phyloP scores from a whole-genome alignment of 495 filamentous ascomycete species.

The Neurospora sp. region DNA sequence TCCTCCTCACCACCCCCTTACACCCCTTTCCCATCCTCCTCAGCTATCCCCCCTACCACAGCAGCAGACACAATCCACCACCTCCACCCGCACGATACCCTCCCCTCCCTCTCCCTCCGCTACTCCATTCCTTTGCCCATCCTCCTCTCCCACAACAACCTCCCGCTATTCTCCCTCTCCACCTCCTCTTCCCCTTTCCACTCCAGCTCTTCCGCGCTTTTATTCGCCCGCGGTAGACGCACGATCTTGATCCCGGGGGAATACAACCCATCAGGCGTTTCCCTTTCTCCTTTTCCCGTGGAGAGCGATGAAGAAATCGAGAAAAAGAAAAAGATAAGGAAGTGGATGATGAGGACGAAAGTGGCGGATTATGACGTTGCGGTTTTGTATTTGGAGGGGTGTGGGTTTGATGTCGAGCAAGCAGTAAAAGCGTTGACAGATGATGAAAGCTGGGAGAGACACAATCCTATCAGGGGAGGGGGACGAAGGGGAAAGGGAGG shows the following conservation, averaged over 20 bases:
- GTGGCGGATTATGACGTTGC: conserved; percentile 66
- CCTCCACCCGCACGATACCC: conserved; percentile 49
- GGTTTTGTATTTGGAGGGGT: conserved; percentile 56
- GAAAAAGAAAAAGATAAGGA: conserved; percentile 52
- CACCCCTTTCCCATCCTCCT: conserved; percentile 8
- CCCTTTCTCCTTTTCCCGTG: conserved; percentile 52
- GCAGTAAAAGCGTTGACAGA: too few species aligned
- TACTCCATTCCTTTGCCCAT: conserved; percentile 51
- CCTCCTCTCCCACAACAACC: conserved; percentile 49
- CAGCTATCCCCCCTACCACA: neutral
- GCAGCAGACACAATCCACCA: conserved; percentile 52
- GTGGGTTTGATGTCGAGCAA: conserved; percentile 40
- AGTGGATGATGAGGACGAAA: conserved; percentile 63
- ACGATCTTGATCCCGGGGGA: conserved; percentile 58
- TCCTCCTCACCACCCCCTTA: conserved; percentile 28
- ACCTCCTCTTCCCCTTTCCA: conserved; percentile 45
- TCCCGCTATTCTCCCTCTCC: conserved; percentile 50
- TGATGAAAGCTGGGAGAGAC: conserved; percentile 48
- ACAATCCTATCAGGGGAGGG: conserved; percentile 38
- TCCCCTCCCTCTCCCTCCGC: conserved; percentile 53
- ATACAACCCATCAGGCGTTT: conserved; percentile 44
- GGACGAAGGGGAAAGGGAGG: conserved; percentile 11
- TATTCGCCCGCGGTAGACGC: conserved; percentile 35
- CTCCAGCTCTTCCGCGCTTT: neutral
- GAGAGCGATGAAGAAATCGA: conserved; percentile 61